Base-by-base conservation (phyloP, 2,329 filamentous ascomycete genomes). In the Neofusicoccum sp. region DNA sequence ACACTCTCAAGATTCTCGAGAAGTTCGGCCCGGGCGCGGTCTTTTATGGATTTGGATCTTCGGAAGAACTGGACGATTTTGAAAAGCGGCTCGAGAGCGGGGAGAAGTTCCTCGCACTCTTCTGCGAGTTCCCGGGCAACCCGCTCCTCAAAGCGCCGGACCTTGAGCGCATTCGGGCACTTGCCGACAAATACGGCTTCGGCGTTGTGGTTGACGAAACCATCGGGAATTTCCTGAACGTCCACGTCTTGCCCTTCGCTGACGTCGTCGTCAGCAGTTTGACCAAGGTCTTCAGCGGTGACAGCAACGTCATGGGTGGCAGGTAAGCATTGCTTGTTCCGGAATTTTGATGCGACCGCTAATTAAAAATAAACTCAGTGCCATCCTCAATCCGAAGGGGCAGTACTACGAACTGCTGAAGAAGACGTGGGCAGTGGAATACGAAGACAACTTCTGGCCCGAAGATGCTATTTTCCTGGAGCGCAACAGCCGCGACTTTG, bases 291-390 rank as follows among this genome's bases (percentile, higher is more conserved):
- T 99, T 99, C 78, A 96, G 91, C 60, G 95, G 95, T 54, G 95
- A 97, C 75, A 95, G 91, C 74, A 98, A 99, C 74, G 95, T 99
- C 66, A 98, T 98, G 93, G 95, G 93, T 62, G 95, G 95, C 60
- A 89, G 88, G 78, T 79, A 65, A 61, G 66, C 54, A 30, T 40
- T 56, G 51, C 51, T 20, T 45, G 40, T 33, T 38, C n/a, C 12
- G 30, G 43, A 28, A 36, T 49, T 58, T 47, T 20, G 16, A 67
- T 64, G 44, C 24, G 43, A 30, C 16, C 24, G n/a, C 20, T 8
- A 70, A 59, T 7, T 16, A 9, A 7, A 26, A 61, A 56, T 56
- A 56, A 38, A 38, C 38, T 20, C 51, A 80, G 84, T 65, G 79
- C 81, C 12, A 81, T 89, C 14, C 75, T 89, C 57, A 89, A 89